Evolutionary conservation across 805 yeast species (phyloP), one percentile per base, ranked within the genome.

Genomic region (Gaillardinia entomophila): DNA sequence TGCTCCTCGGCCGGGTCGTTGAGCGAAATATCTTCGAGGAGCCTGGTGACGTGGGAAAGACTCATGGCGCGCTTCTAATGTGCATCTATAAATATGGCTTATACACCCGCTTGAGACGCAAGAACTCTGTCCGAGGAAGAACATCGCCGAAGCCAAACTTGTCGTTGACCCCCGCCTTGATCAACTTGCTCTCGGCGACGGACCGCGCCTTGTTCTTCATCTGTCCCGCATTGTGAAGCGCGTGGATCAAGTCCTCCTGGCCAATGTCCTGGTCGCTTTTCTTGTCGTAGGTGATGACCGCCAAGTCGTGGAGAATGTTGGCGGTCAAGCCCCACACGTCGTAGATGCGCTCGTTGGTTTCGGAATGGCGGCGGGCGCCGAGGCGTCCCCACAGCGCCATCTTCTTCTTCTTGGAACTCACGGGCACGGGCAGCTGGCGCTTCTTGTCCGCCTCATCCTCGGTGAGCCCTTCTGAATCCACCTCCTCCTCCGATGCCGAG

Each of bases 241-340:
- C 71, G 56, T 74, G 66, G 19, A 82, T 77, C 36, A 82, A 54
- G 37, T 77, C 82, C 49, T 82, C 89, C 41, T 81, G 82, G 2
- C 84, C 86, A 28, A 73, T 50, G 17, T 62, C 52, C 11, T 43
- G 10, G 22, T 19, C 22, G 41, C 37, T 41, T n/a, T 49, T 36
- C 4, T 30, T 37, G 8, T 28, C 29, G 47, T 75, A 73, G 3
- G 73, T 60, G 7, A 82, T 64, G 35, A 67, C 68, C 2, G 87
- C 79, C 18, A 83, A 48, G 49, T 83, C 90, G 45, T 75, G 83
- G n/a, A 83, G 50, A 7, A 83, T 82, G 48, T 81, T 82, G 2
- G 89, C 90, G 0, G 92, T 83, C 24, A 83, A 57, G 1, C 94
- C 94, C 94, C 92, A 83, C 4, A 84, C 79, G 47, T 82, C 83